Evolutionary conservation across 2,329 filamentous ascomycete species (phyloP).

Genomic region (Trichoderma semiorbis): DNA sequence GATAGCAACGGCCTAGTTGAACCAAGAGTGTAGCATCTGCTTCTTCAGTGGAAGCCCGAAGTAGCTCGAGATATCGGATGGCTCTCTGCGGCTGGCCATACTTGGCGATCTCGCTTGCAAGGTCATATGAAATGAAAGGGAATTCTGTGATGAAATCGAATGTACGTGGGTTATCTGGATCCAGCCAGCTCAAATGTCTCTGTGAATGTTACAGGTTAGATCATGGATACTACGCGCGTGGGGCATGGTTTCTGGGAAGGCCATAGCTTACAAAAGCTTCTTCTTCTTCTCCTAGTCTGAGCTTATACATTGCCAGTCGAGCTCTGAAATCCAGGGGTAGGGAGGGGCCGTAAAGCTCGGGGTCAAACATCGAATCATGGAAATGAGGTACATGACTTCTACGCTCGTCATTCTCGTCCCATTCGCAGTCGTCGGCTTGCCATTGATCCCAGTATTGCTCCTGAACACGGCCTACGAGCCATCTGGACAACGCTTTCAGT

Average conservation of each 20-base stretch:
- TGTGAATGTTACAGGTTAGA: constrained; percentile 29
- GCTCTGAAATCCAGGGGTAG: constrained; percentile 79
- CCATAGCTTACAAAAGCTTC: constrained; percentile 67
- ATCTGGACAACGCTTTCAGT: constrained; percentile 71
- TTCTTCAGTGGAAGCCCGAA: constrained; percentile 46
- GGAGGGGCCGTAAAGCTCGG: constrained; percentile 64
- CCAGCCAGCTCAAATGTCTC: constrained; percentile 67
- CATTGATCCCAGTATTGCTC: constrained; percentile 76
- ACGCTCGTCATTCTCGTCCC: constrained; percentile 71
- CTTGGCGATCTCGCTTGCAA: constrained; percentile 45
- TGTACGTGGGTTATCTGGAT: constrained; percentile 54
- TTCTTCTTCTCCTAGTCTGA: constrained; percentile 62
- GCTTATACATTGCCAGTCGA: constrained; percentile 79
- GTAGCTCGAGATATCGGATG: constrained; percentile 54
- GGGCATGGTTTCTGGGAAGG: background rate
- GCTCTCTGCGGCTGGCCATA: constrained; percentile 37
- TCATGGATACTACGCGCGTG: background rate
- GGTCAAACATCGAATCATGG: constrained; percentile 48
- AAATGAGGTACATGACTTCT: constrained; percentile 62
- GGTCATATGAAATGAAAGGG: constrained; percentile 74
- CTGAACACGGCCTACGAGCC: constrained; percentile 71
- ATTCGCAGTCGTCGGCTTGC: constrained; percentile 78
- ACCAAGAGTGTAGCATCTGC: constrained; percentile 52
- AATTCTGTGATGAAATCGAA: constrained; percentile 58
- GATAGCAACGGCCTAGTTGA: constrained; percentile 65